Base-by-base conservation (phyloP, 164 flowering plant species). In the Aristolochia fimbriata region DNA sequence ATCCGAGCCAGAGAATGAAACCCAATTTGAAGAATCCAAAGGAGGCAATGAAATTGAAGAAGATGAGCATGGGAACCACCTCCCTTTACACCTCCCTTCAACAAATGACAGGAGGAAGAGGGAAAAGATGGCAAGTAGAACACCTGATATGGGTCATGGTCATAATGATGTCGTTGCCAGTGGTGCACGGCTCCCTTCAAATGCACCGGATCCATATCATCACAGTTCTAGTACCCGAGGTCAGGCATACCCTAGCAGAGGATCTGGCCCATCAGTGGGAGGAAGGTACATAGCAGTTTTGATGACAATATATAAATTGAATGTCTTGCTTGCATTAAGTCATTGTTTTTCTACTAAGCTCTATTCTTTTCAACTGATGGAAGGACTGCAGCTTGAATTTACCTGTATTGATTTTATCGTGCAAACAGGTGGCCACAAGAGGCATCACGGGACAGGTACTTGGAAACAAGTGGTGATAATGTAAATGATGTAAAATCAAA, bases 261-360 rank as follows among this genome's bases (percentile, higher is more conserved):
- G 52, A 62, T 48, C 46, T 67, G 74, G 63, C 31, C 24, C 59
- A 24, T 55, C 74, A 59, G 65, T 51, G 53, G 81, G 78, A 57
- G 84, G 71, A 53, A 85, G 96, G 97, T 87, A 75, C 48, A 13
- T 37, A 58, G n/a, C 53, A 27, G 12, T 65, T 73, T 19, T 52
- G 13, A 17, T 10, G 13, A 47, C 19, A 15, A 17, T 37, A n/a
- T 46, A 16, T 58, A n/a, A 16, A 12, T 10, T 22, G 37, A 13
- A 11, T 25, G 15, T 11, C 5, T 27, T 59, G 20, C 41, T 59
- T 47, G 12, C n/a, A 12, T 37, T 3, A 37, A 37, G 0, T 37
- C 12, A 1, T 37, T 37, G 43, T 10, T 37, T 37, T 10, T 37
- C 30, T 37, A 37, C 8, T 37, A 49, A 8, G 6, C 22, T 49